phyloP scores from a whole-genome alignment of 192 early-diverging fungal species.

The Coemansia sp. region DNA sequence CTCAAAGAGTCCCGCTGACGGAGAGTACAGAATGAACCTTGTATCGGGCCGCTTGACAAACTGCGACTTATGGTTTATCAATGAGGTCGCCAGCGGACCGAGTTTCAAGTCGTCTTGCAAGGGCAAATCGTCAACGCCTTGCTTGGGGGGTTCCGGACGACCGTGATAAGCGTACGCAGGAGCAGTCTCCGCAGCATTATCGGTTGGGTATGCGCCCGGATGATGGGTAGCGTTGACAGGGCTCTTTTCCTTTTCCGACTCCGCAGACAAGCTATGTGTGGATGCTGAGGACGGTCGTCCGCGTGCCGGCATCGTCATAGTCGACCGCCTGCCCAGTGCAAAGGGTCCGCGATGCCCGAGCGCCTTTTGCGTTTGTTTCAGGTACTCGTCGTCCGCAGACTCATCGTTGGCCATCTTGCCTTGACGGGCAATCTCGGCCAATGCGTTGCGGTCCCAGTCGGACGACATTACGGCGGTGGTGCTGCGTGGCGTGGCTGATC shows the following conservation, averaged over 20 bases:
- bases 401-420: conserved; percentile 17
- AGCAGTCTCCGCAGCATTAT: background rate
- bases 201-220: background rate
- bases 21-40: conserved; percentile 47
- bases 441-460: conserved; percentile 41
- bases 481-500: conserved; percentile 4
- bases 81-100: conserved; percentile 28
- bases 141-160: background rate
- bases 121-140: background rate
- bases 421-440: conserved; percentile 27
- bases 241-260: background rate
- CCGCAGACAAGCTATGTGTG: background rate
- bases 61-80: conserved; percentile 13
- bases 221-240: background rate
- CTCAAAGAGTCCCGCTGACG: conserved; percentile 44
- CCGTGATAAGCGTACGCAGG: background rate
- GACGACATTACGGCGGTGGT: background rate
- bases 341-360: conserved; percentile 15
- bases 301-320: background rate
- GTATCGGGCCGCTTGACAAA: conserved; percentile 18
- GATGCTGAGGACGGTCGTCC: background rate
- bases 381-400: conserved; percentile 25
- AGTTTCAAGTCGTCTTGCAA: conserved; percentile 8
- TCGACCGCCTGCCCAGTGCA: conserved; percentile 11
- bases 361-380: conserved; percentile 37